Base-by-base conservation (phyloP, 2,329 filamentous ascomycete genomes). In the Tympanopsis confertula region DNA sequence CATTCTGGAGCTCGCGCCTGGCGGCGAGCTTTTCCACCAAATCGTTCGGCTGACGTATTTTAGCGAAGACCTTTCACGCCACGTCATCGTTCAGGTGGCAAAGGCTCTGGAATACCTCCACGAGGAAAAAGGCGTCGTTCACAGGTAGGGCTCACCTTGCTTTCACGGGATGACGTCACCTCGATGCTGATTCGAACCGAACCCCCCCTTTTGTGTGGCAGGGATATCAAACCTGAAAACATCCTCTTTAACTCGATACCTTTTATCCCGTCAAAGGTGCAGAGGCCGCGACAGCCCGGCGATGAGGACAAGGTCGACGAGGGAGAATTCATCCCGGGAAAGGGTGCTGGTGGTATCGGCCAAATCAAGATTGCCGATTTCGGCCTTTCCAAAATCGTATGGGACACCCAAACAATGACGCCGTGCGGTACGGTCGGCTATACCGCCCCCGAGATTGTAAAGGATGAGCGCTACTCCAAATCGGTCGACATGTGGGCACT, bases 401-500 rank as follows among this genome's bases (percentile, higher is more conserved):
- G 91, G 91, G 91, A 96, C 51, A 91, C 78, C 48, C 85, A 94
- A 55, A 98, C 91, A 5, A 96, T 95, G 86, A 98, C 91, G 3
- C 91, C 91, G n/a, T 96, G 91, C 57, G 91, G 91, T 41, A 98
- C 91, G 0, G 91, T 96, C 40, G 91, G 91, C 32, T 98, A 98
- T 62, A 96, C 91, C 3, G 91, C 91, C 3, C 91, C 91, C 5
- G 91, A 98, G 56, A 98, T 98, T 44, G 91, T 98, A 56, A 96
- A 96, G 63, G 91, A 98, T 60, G 91, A 98, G 63, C 78, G 88
- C 15, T 98, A 98, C 60, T 96, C 89, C 28, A 98, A 96, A 68
- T 93, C 86, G 37, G 91, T 98, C 35, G 91, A 98, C 54, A 98
- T 98, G 91, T 98, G 91, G 91, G 91, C 91, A 3, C 63, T 98